These are phyloP conservation scores for Phytophthora fragariae DNA, from an alignment of 352 stramenopile species.

Conservation along the genomic window DNA sequence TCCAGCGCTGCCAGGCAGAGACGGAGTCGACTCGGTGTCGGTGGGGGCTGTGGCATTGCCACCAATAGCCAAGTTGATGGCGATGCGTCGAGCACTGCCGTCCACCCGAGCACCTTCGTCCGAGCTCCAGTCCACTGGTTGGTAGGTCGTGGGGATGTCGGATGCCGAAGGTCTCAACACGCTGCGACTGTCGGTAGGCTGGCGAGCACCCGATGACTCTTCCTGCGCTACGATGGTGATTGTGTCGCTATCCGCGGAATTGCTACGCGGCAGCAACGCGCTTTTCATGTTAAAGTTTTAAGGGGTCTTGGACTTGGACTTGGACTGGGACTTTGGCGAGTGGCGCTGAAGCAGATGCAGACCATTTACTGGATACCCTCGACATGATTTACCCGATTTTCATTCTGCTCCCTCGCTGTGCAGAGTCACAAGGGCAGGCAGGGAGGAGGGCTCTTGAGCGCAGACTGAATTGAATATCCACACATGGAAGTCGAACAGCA, in stretches of 20 bases:
- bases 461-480: too few species aligned
- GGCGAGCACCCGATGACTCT: not conserved
- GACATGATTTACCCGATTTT: slow-evolving; percentile 12
- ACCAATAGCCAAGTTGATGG: slow-evolving; percentile 21
- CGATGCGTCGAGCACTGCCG: slow-evolving; percentile 36
- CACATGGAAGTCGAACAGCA: too few species aligned
- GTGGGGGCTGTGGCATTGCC: not conserved
- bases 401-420: slow-evolving; percentile 31
- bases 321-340: slow-evolving; percentile 22
- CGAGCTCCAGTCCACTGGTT: slow-evolving; percentile 31
- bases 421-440: not conserved
- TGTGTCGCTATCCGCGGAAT: slow-evolving; percentile 12
- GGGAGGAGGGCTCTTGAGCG: not conserved
- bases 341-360: not conserved
- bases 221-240: slow-evolving; percentile 31
- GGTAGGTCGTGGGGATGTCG: slow-evolving; percentile 24
- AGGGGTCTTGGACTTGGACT: slow-evolving; percentile 13
- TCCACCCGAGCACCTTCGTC: slow-evolving; percentile 32
- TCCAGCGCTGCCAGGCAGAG: slow-evolving; percentile 11
- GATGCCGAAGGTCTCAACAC: slow-evolving; percentile 10
- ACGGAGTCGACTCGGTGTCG: slow-evolving; percentile 4
- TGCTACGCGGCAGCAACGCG: slow-evolving; percentile 6
- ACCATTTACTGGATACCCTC: slow-evolving; percentile 23
- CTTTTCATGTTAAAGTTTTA: slow-evolving; percentile 14
- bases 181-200: not conserved